phyloP scores from a whole-genome alignment of 1,284 basidiomycete species.

The Golubevia sp. region DNA sequence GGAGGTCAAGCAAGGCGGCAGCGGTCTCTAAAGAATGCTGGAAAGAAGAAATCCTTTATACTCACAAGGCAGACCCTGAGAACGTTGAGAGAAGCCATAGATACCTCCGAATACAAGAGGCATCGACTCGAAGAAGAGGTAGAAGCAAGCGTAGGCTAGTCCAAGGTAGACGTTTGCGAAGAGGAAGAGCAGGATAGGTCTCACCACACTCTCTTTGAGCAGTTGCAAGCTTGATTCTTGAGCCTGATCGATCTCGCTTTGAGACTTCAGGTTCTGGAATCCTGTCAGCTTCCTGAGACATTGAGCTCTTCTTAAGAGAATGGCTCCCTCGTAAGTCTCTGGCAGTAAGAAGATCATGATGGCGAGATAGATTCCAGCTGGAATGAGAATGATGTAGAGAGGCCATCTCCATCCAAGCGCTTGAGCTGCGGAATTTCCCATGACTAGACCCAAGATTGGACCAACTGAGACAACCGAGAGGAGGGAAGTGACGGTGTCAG shows the following conservation, averaged over 20 bases:
- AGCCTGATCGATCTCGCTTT: constrained; percentile 32
- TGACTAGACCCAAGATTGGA: constrained; percentile 32
- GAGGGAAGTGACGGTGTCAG: no score
- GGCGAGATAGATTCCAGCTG: constrained; percentile 45
- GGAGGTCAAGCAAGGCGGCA: no score
- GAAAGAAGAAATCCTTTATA: no score
- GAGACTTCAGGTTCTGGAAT: constrained; percentile 52
- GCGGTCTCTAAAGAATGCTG: constrained; percentile 26
- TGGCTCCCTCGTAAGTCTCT: constrained; percentile 59
- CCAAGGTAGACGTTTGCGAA: constrained; percentile 13
- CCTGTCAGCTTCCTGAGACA: constrained; percentile 61
- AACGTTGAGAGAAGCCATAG: constrained; percentile 35
- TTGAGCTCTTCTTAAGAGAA: constrained; percentile 60
- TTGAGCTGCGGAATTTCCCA: constrained; percentile 47
- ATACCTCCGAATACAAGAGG: constrained; percentile 18
- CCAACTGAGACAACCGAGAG: not conserved
- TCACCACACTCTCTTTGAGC: no score
- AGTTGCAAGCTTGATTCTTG: constrained; percentile 2
- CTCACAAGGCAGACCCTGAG: no score
- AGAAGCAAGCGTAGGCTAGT: constrained; percentile 16
- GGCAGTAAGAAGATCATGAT: constrained; percentile 54
- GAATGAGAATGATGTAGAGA: constrained; percentile 60
- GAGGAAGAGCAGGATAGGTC: no score
- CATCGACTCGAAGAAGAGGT: constrained; percentile 23
- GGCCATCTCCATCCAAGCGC: constrained; percentile 59